phyloP scores from a whole-genome alignment of 306 rosid genomes.

The Cucumis melo region DNA sequence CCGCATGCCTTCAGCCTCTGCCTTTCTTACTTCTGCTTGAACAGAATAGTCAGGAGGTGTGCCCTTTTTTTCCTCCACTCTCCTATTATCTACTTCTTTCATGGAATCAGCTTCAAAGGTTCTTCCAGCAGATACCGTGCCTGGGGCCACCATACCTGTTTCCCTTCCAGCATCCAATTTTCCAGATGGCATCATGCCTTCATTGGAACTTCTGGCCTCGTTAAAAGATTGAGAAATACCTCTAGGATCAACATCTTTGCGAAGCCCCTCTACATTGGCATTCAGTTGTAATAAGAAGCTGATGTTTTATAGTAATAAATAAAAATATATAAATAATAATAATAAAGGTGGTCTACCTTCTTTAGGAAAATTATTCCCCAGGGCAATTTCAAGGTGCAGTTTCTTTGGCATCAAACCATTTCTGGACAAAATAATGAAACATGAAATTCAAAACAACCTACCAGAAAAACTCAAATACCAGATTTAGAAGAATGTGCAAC shows the following conservation, averaged over 20 bases:
- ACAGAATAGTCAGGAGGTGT: slow-evolving; percentile 29
- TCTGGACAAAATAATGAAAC: slow-evolving; percentile 28
- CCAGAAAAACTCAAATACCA: not conserved
- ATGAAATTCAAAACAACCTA: slow-evolving; percentile 6
- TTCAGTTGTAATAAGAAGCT: slow-evolving; percentile 7
- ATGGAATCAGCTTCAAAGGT: slow-evolving; percentile 42
- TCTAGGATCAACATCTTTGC: slow-evolving; percentile 59
- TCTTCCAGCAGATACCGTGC: slow-evolving; percentile 43
- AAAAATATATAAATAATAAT: too few species aligned
- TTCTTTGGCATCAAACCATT: slow-evolving; percentile 88
- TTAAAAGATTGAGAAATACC: slow-evolving; percentile 54
- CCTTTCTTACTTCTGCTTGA: slow-evolving; percentile 40
- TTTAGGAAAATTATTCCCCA: slow-evolving; percentile 56
- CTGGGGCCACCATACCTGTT: slow-evolving; percentile 33
- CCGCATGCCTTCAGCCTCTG: slow-evolving; percentile 48
- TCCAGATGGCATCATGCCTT: slow-evolving; percentile 49
- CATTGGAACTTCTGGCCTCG: slow-evolving; percentile 43
- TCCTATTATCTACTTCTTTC: slow-evolving; percentile 50
- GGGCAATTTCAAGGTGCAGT: slow-evolving; percentile 96
- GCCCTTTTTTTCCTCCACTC: slow-evolving; percentile 38
- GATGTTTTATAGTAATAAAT: not conserved
- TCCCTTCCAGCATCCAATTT: slow-evolving; percentile 44
- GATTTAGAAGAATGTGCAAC: slow-evolving; percentile 24
- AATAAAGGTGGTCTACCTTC: slow-evolving; percentile 39
- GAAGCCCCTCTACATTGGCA: slow-evolving; percentile 46